Conservation (phyloP, 2,329 filamentous ascomycete genomes). For the Penicillium verrucosum region DNA sequence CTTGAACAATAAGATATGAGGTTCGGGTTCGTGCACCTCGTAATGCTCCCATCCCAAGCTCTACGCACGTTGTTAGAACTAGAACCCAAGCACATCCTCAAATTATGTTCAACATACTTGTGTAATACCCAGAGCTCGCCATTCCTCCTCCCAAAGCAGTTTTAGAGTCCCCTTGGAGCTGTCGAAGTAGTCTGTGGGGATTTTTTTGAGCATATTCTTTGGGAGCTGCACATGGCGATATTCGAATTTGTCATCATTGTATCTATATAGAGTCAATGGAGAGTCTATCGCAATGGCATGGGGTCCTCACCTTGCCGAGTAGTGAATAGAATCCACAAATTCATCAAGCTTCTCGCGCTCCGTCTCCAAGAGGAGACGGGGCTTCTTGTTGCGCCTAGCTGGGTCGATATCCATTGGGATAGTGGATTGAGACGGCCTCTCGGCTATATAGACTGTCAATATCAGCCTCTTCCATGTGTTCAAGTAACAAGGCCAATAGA, state of each 20-base stretch:
- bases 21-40: slow-evolving; percentile 97
- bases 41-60: slow-evolving; percentile 99
- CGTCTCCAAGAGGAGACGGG: slow-evolving; percentile 72
- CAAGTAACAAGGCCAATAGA: too few species aligned
- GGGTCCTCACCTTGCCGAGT: slow-evolving; percentile 73
- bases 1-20: slow-evolving; percentile 98
- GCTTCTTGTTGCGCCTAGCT: slow-evolving; percentile 79
- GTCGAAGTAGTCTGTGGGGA: slow-evolving; percentile 93
- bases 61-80: slow-evolving; percentile 47
- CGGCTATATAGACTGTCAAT: not conserved
- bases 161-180: slow-evolving; percentile 86
- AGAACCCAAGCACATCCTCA: not conserved
- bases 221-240: slow-evolving; percentile 97
- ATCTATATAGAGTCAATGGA: slow-evolving; percentile 55
- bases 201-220: slow-evolving; percentile 96
- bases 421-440: not conserved
- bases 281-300: not conserved
- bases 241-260: slow-evolving; percentile 88
- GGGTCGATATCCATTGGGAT: slow-evolving; percentile 63
- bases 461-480: not conserved
- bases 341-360: slow-evolving; percentile 85
- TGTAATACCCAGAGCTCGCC: slow-evolving; percentile 94
- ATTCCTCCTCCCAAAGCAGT: slow-evolving; percentile 96
- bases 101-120: slow-evolving; percentile 60
- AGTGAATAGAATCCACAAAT: slow-evolving; percentile 90